These are phyloP conservation scores for Cystobasidium slooffiae DNA, from an alignment of 1,284 basidiomycete genomes.

Conservation along the genomic window DNA sequence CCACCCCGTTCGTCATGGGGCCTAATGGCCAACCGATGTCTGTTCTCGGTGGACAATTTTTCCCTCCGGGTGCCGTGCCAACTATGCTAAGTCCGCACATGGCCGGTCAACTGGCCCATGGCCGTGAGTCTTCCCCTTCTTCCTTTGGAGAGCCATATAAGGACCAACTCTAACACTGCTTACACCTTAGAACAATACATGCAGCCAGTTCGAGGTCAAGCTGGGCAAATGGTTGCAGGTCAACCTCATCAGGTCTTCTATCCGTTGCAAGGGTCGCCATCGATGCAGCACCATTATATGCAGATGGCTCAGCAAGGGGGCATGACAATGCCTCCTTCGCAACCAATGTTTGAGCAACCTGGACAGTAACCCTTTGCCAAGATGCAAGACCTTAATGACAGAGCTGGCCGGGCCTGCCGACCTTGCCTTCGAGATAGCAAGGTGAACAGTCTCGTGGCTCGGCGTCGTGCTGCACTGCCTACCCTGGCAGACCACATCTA, in stretches of 20 bases:
- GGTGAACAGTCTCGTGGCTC: not conserved
- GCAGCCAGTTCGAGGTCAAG: slow-evolving; percentile 14
- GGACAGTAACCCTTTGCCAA: not conserved
- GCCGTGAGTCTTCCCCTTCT: slow-evolving; percentile 18
- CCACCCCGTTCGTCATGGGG: slow-evolving; percentile 18
- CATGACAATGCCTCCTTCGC: slow-evolving; percentile 24
- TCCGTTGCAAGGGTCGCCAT: slow-evolving; percentile 19
- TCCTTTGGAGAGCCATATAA: too few species aligned
- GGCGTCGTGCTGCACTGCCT: too few species aligned
- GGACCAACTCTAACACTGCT: too few species aligned
- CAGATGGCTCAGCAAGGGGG: slow-evolving; percentile 21
- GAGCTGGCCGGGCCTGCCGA: not conserved
- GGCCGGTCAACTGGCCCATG: slow-evolving; percentile 20
- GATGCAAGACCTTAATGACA: not conserved
- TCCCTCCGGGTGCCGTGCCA: slow-evolving; percentile 33
- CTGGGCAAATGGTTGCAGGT: slow-evolving; percentile 13
- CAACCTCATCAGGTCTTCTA: slow-evolving; percentile 35
- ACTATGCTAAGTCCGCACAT: slow-evolving; percentile 41
- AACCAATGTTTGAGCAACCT: slow-evolving; percentile 33
- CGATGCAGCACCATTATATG: slow-evolving; percentile 32
- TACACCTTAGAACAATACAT: slow-evolving; percentile 17
- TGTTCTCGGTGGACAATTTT: not conserved
- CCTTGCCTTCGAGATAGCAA: not conserved
- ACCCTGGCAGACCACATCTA: too few species aligned
- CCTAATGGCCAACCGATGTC: slow-evolving; percentile 31